Base-by-base conservation (phyloP, 1,139 yeast genomes). In the Blastobotrys niveus region DNA sequence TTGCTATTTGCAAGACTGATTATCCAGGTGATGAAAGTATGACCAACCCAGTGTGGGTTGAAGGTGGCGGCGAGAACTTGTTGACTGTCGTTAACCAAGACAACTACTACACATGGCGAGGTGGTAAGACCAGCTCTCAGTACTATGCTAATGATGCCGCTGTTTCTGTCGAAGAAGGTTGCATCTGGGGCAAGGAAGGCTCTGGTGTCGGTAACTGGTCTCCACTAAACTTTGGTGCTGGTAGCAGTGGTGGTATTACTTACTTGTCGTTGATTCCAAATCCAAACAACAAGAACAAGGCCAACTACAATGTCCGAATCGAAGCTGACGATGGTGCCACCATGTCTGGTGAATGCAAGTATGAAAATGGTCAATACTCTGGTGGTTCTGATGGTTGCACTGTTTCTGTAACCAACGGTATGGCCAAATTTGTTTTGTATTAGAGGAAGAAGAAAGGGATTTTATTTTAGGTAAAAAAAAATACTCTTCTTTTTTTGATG, bases 1-100 rank as follows among this genome's bases (percentile, higher is more conserved):
- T 91, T 60, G 86, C 96, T 48, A 73, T 89, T 60, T 89, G 98
- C 76, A 82, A 96, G 74, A 91, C 98, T 51, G 97, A 91, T 68
- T 91, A 91, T 77, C 98, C 97, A 60, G 97, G 97, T 72, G 82
- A 96, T 52, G 98, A 91, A 74, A 88, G 87, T 76, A 91, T 91
- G 97, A 89, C 80, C 58, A 76, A 89, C 52, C 97, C 97, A 64
- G 89, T 96, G 51, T 70, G 79, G 48, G 84, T 89, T 45, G 66
- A 66, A 34, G 86, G 82, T 51, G 95, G 95, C 57, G 63, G 71
- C 34, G 56, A 75, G 34, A 70, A 75, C 58, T 82, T 84, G 42
- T 73, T 86, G 58, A 74, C 95, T 44, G 93, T 82, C 54, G 95
- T 88, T 54, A 77, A 88, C 65, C 79, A 80, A 65, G 79, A 69